Evolutionary conservation across 2,329 filamentous ascomycete species (phyloP).

Genomic region (Ophiostoma ips): DNA sequence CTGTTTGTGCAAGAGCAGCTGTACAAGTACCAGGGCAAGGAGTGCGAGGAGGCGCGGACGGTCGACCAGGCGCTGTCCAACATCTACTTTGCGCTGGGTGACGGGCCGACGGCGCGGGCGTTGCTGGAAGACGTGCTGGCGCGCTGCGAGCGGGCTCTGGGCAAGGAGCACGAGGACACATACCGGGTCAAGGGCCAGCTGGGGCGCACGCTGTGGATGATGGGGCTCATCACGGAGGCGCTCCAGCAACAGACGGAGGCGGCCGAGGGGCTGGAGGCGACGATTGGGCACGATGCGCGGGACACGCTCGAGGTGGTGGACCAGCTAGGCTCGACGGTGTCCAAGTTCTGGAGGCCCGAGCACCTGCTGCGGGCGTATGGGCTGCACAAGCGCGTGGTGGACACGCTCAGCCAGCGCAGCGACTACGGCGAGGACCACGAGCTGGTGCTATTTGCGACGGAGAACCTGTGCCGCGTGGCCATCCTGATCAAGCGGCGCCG

Average conservation of each 20-base stretch:
- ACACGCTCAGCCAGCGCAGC: not conserved
- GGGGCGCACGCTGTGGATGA: not conserved
- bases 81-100: conserved; percentile 1
- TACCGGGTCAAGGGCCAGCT: not conserved
- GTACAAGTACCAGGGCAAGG: not conserved
- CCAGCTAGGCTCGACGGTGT: not conserved
- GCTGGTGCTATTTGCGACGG: not conserved
- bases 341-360: not conserved
- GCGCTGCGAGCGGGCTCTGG: not conserved
- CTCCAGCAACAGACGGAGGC: not conserved
- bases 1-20: not conserved
- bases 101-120: not conserved
- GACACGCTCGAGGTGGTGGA: not conserved
- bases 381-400: not conserved
- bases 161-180: not conserved
- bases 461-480: conserved; percentile 1
- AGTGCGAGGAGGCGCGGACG: not conserved
- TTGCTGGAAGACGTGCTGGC: not conserved
- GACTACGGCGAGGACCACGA: not conserved
- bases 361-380: not conserved
- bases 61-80: not conserved
- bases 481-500: not conserved
- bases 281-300: not conserved
- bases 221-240: not conserved
- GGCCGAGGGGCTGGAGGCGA: not conserved